Conservation (phyloP, 2,329 filamentous ascomycete species). For the Shiraia bambusicola region DNA sequence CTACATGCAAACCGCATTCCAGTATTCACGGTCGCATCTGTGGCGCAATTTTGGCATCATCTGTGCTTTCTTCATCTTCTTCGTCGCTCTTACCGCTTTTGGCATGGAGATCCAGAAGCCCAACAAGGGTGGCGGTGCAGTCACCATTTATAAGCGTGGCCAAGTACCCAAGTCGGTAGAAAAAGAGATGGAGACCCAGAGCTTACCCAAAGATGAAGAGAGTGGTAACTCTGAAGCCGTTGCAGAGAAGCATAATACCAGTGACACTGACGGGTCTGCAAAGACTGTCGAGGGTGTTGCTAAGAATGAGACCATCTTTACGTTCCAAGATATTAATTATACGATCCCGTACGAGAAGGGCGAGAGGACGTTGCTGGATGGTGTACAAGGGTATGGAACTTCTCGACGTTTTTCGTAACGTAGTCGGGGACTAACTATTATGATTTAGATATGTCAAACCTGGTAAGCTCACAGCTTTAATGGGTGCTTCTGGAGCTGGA, state of each 20-base stretch:
- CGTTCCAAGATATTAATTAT: slow-evolving; percentile 85
- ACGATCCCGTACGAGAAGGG: slow-evolving; percentile 58
- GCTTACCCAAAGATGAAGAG: slow-evolving; percentile 54
- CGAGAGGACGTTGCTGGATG: slow-evolving; percentile 54
- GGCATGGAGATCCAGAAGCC: slow-evolving; percentile 56
- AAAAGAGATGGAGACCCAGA: slow-evolving; percentile 57
- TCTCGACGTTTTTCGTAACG: neutral
- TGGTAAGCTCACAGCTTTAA: slow-evolving; percentile 82
- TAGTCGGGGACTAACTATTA: neutral
- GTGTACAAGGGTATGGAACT: slow-evolving; percentile 60
- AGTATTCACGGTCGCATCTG: slow-evolving; percentile 58
- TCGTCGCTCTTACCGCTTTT: slow-evolving; percentile 49
- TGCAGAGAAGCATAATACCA: slow-evolving; percentile 23
- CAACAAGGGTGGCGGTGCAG: slow-evolving; percentile 60
- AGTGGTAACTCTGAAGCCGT: slow-evolving; percentile 44
- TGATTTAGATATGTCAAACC: slow-evolving; percentile 72
- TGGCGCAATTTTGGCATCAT: slow-evolving; percentile 62
- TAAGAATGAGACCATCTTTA: slow-evolving; percentile 65
- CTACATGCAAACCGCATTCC: slow-evolving; percentile 59
- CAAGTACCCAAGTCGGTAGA: slow-evolving; percentile 62
- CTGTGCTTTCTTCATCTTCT: slow-evolving; percentile 53
- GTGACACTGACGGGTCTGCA: slow-evolving; percentile 24
- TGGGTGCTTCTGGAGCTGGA: slow-evolving; percentile 61
- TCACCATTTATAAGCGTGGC: slow-evolving; percentile 64
- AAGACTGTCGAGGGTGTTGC: slow-evolving; percentile 53